Conservation (phyloP, 1,139 yeast genomes). For the Geotrichum carabidarum region DNA sequence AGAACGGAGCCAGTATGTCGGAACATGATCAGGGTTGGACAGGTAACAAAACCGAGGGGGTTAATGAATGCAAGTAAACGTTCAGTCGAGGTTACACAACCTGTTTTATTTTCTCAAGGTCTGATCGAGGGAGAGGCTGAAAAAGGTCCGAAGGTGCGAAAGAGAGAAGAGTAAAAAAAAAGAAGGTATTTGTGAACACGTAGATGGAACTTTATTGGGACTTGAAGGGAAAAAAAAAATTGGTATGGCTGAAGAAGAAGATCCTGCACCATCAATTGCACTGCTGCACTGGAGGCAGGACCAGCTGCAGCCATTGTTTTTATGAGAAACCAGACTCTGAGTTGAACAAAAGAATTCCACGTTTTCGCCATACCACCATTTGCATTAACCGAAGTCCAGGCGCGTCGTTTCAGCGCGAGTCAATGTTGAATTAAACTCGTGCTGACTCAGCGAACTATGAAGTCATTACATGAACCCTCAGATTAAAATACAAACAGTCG, state of each 20-base stretch:
- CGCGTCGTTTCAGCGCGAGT: too few relatives aligned
- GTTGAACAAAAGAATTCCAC: background rate
- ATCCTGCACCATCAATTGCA: too few relatives aligned
- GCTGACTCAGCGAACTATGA: background rate
- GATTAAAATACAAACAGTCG: too few relatives aligned
- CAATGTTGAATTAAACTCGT: too few relatives aligned
- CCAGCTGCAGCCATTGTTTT: too few relatives aligned
- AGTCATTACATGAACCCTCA: background rate
- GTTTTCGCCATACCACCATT: background rate
- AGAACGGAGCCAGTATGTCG: too few relatives aligned
- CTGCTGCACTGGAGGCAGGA: too few relatives aligned
- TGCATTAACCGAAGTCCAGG: too few relatives aligned
- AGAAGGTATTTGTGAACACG: background rate
- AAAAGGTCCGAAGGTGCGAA: background rate
- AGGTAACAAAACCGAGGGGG: background rate
- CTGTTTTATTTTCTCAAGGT: background rate
- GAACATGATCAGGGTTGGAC: background rate
- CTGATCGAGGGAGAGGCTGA: background rate
- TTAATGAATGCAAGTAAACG: background rate
- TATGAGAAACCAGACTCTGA: background rate
- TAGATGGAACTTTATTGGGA: too few relatives aligned
- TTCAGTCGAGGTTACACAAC: background rate
- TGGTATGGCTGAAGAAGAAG: too few relatives aligned
- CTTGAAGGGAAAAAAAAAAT: too few relatives aligned
- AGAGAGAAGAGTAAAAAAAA: background rate